These are phyloP conservation scores for Tephrocybe rancida DNA, from an alignment of 768 basidiomycete species.

Conservation along the genomic window DNA sequence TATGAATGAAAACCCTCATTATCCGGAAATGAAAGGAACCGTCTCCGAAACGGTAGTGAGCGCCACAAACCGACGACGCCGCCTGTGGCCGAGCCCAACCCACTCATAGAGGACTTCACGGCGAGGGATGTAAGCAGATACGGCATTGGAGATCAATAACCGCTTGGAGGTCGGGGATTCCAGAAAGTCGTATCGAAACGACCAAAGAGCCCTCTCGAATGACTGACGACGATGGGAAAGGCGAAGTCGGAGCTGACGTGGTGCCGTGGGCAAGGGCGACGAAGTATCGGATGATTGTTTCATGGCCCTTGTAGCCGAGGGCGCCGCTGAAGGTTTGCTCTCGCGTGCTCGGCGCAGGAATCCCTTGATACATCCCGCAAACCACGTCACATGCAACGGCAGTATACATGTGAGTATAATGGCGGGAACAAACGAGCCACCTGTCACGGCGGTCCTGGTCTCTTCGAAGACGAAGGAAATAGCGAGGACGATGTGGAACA, in stretches of 20 bases:
- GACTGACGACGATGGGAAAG: conserved; percentile 10
- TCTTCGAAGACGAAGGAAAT: conserved; percentile 26
- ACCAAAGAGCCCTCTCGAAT: conserved; percentile 8
- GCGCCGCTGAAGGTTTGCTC: background rate
- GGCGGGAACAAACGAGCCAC: conserved; percentile 40
- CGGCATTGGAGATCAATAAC: background rate
- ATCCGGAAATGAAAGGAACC: background rate
- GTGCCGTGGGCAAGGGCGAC: background rate
- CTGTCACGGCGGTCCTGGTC: conserved; percentile 29
- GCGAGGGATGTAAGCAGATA: conserved; percentile 12
- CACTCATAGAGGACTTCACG: conserved; percentile 19
- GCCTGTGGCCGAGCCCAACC: conserved; percentile 18
- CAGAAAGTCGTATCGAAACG: conserved; percentile 9
- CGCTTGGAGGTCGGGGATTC: conserved; percentile 3
- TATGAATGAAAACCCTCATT: background rate
- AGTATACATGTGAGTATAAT: conserved; percentile 41
- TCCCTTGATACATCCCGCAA: conserved; percentile 49
- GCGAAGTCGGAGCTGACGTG: conserved; percentile 3
- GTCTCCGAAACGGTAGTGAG: background rate
- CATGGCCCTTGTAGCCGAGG: background rate
- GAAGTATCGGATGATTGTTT: background rate
- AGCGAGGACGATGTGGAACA: conserved; percentile 43
- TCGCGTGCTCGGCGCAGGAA: conserved; percentile 34
- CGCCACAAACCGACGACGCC: background rate
- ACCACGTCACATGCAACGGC: conserved; percentile 57